These are phyloP conservation scores for Jackrogersella multiformis DNA, from an alignment of 495 filamentous ascomycete species.

Conservation along the genomic window DNA sequence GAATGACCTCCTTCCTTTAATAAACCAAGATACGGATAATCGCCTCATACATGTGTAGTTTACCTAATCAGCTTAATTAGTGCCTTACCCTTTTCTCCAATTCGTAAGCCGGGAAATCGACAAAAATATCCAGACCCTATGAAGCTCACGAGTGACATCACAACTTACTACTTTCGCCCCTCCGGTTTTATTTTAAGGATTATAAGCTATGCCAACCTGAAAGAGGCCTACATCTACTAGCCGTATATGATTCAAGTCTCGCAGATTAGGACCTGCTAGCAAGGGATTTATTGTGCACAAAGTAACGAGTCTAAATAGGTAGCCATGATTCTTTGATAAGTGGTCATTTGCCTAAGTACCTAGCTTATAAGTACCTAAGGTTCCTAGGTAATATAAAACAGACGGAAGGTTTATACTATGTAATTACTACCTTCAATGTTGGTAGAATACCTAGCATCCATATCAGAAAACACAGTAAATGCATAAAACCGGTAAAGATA, in stretches of 20 bases:
- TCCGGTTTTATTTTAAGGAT: background rate
- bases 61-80: constrained; percentile 4
- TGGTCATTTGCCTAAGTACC: too few species aligned
- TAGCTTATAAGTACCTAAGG: too few species aligned
- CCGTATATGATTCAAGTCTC: background rate
- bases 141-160: constrained; percentile 25
- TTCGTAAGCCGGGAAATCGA: background rate
- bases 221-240: background rate
- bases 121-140: background rate
- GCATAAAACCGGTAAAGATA: background rate
- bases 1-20: constrained; percentile 8
- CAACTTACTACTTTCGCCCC: background rate
- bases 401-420: too few species aligned
- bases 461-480: background rate
- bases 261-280: background rate
- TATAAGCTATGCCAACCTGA: background rate
- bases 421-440: too few species aligned
- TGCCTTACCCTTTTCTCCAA: background rate
- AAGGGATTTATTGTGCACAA: too few species aligned
- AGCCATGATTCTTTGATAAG: too few species aligned
- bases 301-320: too few species aligned
- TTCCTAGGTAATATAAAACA: too few species aligned
- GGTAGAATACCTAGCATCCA: too few species aligned
- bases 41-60: background rate
- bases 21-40: background rate